Percentiles rank a stretch among this genome's conserved stretches.
These are phyloP conservation scores for Curvularia sp. DNA, from an alignment of 2,329 filamentous ascomycete genomes.

Conservation along the genomic window DNA sequence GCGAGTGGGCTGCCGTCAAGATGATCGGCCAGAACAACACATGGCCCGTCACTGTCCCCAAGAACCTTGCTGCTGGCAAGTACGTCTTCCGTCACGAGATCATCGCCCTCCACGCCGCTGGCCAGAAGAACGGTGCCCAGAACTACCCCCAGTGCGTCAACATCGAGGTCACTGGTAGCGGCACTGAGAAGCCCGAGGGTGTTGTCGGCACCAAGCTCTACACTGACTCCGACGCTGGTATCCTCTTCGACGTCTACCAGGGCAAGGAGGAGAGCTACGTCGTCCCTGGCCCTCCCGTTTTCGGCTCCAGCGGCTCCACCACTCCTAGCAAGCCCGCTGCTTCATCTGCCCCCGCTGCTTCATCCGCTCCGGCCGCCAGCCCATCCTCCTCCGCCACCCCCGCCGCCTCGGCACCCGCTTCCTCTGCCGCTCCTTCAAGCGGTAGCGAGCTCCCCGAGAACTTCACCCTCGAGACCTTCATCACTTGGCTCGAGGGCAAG, in stretches of 20 bases:
- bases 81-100: constrained; percentile 66
- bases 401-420: constrained; percentile 1
- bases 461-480: constrained; percentile 47
- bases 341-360: constrained; percentile 16
- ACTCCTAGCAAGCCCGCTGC: constrained; percentile 25
- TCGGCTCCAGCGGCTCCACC: constrained; percentile 22
- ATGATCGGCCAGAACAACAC: constrained; percentile 59
- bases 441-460: constrained; percentile 32
- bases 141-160: constrained; percentile 62
- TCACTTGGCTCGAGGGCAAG: constrained; percentile 45
- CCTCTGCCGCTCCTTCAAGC: constrained; percentile 26
- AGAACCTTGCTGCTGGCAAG: constrained; percentile 55
- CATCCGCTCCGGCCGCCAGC: constrained; percentile 4
- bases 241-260: constrained; percentile 55
- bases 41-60: constrained; percentile 56
- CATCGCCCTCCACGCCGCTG: constrained; percentile 58
- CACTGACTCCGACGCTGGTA: constrained; percentile 50
- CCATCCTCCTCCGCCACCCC: background rate
- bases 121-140: constrained; percentile 58
- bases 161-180: constrained; percentile 59
- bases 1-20: constrained; percentile 49
- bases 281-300: constrained; percentile 55
- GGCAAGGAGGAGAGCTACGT: constrained; percentile 45
- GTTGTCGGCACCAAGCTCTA: constrained; percentile 61
- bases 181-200: constrained; percentile 55